Evolutionary conservation across 176 grass and related monocot species (phyloP), one percentile per base, ranked within the genome.

Genomic region (Aegilops bicornis): DNA sequence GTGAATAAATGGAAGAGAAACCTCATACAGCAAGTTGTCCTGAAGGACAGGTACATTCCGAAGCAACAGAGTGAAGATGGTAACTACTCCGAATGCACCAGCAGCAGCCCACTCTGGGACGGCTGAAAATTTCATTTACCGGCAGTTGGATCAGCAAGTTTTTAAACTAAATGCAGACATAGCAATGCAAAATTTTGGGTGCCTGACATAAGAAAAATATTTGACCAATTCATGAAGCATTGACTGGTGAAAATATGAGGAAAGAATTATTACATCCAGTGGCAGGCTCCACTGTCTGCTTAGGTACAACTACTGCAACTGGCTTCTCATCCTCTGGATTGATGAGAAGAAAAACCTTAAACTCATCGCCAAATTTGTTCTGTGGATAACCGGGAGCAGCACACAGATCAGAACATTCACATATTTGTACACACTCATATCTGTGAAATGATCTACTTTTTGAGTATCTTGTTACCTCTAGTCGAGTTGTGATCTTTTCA

Each of bases 291-390:
- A 99, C 83, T 79, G 92, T 92, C 85, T 85, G 82, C 67, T 78
- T 91, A 73, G 97, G 97, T 74, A 99, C 89, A 73, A 99, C 87
- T 81, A 99, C 97, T 39, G 92, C 97, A 84, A 99, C 78, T 6
- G 97, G 94, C 32, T 96, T 94, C 73, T 99, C 97, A 71, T 99
- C 97, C 79, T 96, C 94, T 78, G 94, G 94, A 75, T 99, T 96
- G 69, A 99, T 67, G 22, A 99, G 91, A 89, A 99, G 91, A 83
- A 99, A 99, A 91, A 96, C 27, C 86, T 90, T 96, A 91, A 88
- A 99, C 62, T 96, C 31, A 90, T 96, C 94, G 72, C 92, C 97
- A 91, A 99, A 99, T 90, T 90, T 96, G 72, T 90, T 95, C 94
- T 99, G 92, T 91, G 47, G 73, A 82, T 70, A 64, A 89, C 10